These are phyloP conservation scores for Paxillus ammoniavirescens DNA, from an alignment of 768 basidiomycete genomes.

Conservation along the genomic window DNA sequence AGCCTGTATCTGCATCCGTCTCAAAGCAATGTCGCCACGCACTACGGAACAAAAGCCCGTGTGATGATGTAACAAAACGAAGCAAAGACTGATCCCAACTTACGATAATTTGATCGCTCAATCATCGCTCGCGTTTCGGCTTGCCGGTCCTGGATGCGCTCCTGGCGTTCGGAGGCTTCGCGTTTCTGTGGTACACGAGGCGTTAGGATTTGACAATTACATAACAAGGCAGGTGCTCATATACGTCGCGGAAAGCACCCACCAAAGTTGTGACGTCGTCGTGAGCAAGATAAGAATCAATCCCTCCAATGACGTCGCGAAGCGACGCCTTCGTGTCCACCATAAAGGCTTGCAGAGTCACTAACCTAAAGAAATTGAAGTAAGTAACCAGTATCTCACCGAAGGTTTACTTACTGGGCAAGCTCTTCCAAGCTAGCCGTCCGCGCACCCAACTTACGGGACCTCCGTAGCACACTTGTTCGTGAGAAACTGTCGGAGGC, in stretches of 20 bases:
- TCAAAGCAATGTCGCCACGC: constrained; percentile 40
- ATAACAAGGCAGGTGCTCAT: constrained; percentile 11
- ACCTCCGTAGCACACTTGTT: constrained; percentile 18
- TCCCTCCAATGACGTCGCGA: constrained; percentile 44
- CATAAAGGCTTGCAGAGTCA: constrained; percentile 51
- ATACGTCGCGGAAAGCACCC: constrained; percentile 24
- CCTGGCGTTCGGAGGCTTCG: constrained; percentile 65
- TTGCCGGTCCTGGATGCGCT: constrained; percentile 50
- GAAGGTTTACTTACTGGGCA: constrained; percentile 52
- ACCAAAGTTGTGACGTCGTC: constrained; percentile 44
- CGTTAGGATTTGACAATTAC: constrained; percentile 25
- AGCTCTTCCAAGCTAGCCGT: constrained; percentile 69
- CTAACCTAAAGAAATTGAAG: constrained; percentile 39
- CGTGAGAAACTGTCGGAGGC: constrained; percentile 9
- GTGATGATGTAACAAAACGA: constrained; percentile 15
- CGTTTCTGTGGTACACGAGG: constrained; percentile 48
- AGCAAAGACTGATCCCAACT: constrained; percentile 24
- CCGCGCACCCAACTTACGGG: constrained; percentile 31
- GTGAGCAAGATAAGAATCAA: constrained; percentile 45
- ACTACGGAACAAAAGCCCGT: constrained; percentile 32
- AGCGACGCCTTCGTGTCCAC: constrained; percentile 50
- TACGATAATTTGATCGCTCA: constrained; percentile 47
- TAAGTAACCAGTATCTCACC: background rate
- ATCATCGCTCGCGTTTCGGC: constrained; percentile 42
- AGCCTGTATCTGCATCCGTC: constrained; percentile 42